Conservation (phyloP, 345 rosid genomes). For the Populus alba region DNA sequence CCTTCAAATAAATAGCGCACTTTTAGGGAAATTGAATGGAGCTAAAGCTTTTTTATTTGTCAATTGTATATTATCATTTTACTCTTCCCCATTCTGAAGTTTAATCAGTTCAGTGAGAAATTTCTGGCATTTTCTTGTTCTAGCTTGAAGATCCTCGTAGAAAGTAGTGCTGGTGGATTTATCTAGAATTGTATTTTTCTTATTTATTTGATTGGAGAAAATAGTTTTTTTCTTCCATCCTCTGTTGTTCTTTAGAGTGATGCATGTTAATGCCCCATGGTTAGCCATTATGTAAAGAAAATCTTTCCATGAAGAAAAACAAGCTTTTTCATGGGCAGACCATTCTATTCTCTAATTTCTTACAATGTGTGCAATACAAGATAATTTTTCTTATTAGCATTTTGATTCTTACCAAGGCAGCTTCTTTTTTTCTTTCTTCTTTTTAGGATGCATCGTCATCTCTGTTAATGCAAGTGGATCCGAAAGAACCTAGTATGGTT, state of each 20-base stretch:
- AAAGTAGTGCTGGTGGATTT: neutral
- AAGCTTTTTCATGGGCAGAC: neutral
- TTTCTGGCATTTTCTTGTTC: neutral
- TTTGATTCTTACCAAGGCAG: neutral
- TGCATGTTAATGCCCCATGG: neutral
- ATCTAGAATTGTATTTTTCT: neutral
- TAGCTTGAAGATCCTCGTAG: neutral
- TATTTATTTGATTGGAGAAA: neutral
- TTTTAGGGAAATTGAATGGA: neutral
- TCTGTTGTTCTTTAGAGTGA: neutral
- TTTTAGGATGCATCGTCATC: constrained; percentile 12
- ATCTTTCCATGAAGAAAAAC: neutral
- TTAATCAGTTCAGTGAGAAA: neutral
- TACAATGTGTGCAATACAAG: neutral
- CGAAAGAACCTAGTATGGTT: constrained; percentile 14
- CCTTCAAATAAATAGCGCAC: neutral
- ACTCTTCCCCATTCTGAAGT: neutral
- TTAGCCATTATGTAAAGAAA: neutral
- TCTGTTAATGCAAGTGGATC: constrained; percentile 17
- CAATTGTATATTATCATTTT: neutral
- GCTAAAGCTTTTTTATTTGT: neutral
- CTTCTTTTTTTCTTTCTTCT: neutral
- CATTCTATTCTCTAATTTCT: neutral
- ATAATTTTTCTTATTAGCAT: neutral
- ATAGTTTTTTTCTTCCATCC: neutral